Base-by-base conservation (phyloP, 805 yeast genomes). In the Suhomyces sp. region DNA sequence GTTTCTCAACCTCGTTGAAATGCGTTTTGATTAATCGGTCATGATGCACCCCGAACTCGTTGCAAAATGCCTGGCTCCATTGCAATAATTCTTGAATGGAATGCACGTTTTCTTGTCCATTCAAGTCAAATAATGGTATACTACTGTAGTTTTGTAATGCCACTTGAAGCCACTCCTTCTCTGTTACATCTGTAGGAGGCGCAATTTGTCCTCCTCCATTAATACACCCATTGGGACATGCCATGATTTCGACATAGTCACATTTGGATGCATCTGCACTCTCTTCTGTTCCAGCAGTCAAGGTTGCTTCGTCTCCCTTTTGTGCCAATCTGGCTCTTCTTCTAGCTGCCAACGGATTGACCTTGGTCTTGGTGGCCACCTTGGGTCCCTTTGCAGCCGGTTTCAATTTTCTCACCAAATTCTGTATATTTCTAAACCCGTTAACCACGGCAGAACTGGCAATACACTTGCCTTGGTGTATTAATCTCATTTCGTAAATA, bases 141-240 rank as follows among this genome's bases (percentile, higher is more conserved):
- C 46, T 33, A 12, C 47, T 44, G 54, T 76, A 71, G 27, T 58
- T 49, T 2, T 51, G 43, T 13, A 56, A 50, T 4, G 69, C 68
- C 16, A 58, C 44, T 7, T 48, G 48, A 15, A 73, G 53, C 81
- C 78, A 76, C 12, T 58, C 68, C 54, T 78, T 65, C 46, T 54
- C 63, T 31, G 52, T 31, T 0, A 46, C 46, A 4, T 55, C 70
- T 1, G 49, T 44, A 0, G 78, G 77, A 4, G 68, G 69, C 4
- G 76, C 71, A 13, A 88, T 74, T 50, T 88, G 90, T 0, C 98
- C 98, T 15, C 98, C 98, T 8, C 98, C 98, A 52, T 91, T 93
- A 38, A 90, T 85, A 53, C 98, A 93, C 1, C 98, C 98, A 19
- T 87, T 88, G 5, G 98, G 98, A 58, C 98, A 93, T 1, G 98